Percentiles rank a stretch among this genome's conserved stretches.
Evolutionary conservation across 2,329 filamentous ascomycete species (phyloP).

Genomic region (Achaetomium macrosporum): DNA sequence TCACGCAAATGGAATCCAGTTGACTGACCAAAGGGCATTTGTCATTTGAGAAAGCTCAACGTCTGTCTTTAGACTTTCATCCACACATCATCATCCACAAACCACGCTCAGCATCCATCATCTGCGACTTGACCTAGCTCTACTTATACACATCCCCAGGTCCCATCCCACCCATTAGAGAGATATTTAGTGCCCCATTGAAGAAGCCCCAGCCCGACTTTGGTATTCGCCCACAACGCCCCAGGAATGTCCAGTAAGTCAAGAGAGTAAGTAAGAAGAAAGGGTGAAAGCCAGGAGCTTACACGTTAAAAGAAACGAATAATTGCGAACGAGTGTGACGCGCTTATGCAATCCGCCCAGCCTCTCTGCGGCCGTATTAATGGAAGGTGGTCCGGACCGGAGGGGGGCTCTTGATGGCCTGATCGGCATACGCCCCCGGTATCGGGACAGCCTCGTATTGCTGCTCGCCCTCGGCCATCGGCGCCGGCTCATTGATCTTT

Average conservation of each 20-base stretch:
- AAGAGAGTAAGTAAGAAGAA: not conserved
- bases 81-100: slow-evolving; percentile 1
- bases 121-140: not conserved
- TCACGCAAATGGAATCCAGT: not conserved
- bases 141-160: slow-evolving; percentile 4
- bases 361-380: not conserved
- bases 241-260: not conserved
- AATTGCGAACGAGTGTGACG: not conserved
- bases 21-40: slow-evolving; percentile 1
- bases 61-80: slow-evolving; percentile 5
- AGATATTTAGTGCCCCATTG: not conserved
- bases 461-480: slow-evolving; percentile 70
- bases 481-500: slow-evolving; percentile 57
- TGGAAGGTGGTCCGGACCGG: slow-evolving; percentile 41
- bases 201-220: slow-evolving; percentile 8
- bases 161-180: slow-evolving; percentile 3
- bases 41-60: not conserved
- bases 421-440: slow-evolving; percentile 70
- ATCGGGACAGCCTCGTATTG: slow-evolving; percentile 84
- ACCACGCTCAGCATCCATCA: not conserved
- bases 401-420: slow-evolving; percentile 47
- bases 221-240: slow-evolving; percentile 7
- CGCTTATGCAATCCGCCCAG: not conserved
- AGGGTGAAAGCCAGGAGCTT: not conserved
- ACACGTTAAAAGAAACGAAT: slow-evolving; percentile 1